Evolutionary conservation across 2,329 filamentous ascomycete genomes (phyloP), one percentile per base, ranked within the genome.

Genomic region (Curvularia sp.): DNA sequence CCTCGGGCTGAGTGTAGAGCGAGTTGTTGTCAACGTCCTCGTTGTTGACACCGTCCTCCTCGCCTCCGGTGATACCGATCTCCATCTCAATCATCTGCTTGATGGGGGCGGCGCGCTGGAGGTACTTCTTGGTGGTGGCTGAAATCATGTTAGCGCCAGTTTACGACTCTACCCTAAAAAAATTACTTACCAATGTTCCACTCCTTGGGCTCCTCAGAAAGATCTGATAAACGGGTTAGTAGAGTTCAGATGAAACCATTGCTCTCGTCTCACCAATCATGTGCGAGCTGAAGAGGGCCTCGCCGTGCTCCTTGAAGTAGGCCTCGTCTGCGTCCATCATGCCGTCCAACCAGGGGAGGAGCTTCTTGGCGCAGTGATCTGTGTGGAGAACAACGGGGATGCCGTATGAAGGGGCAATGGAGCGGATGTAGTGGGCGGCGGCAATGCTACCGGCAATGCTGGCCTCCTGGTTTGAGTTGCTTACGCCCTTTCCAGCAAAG

Each of bases 81-180:
- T 93, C 89, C 94, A 98, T 99, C 88, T 99, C 95, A 70, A 99
- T 88, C 92, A 92, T 98, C 31, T 97, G 93, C 87, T 75, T 97
- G 92, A 97, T 92, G 72, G 93, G 93, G 49, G 93, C 92, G 77
- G 90, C 92, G 71, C 94, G 91, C 88, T 97, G 89, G 65, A 98
- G 87, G 86, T 99, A 70, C 61, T 68, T 67, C 60, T 66, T 68
- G 43, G 94, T 98, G 77, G 92, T 97, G 77, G 89, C 79, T 47
- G 10, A 44, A n/a, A 20, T 22, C 20, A 33, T 20, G 44, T 47
- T 13, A 47, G 44, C n/a, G 10, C 7, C 1, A 22, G 28, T 31
- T 13, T 5, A 8, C 2, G 18, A 2, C 24, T 20, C 5, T n/a
- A 15, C 26, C 7, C 18, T 31, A 4, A 18, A 26, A 4, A 22